phyloP scores from a whole-genome alignment of 2,329 filamentous ascomycete genomes.

The Knoxdaviesia capensis region DNA sequence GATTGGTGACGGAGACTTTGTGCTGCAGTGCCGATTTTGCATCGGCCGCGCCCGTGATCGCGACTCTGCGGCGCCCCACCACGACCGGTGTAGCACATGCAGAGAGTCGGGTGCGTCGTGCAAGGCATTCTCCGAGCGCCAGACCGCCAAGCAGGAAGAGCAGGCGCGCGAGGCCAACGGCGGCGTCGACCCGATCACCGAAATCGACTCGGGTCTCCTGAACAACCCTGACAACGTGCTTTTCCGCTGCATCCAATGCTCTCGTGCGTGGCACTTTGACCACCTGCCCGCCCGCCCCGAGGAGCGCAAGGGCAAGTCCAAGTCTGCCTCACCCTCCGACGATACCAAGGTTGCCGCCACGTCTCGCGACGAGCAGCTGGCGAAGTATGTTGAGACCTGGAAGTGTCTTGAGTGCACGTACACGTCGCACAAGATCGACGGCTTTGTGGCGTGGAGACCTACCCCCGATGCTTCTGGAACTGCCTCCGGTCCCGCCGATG shows the following conservation, averaged over 20 bases:
- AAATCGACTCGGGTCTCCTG: conserved; percentile 40
- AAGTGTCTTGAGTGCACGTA: conserved; percentile 59
- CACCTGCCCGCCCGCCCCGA: conserved; percentile 43
- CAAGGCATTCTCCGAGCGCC: conserved; percentile 49
- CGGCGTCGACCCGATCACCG: conserved; percentile 55
- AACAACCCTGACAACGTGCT: conserved; percentile 62
- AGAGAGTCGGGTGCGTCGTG: conserved; percentile 47
- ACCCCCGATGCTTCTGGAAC: conserved; percentile 6
- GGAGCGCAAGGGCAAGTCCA: too few species aligned
- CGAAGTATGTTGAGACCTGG: conserved; percentile 59
- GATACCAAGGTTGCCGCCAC: conserved; percentile 9
- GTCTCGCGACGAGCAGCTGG: conserved; percentile 39
- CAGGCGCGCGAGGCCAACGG: conserved; percentile 59
- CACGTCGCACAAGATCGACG: conserved; percentile 45
- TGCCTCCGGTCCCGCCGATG: not conserved
- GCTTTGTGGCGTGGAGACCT: conserved; percentile 80
- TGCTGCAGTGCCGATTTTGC: conserved; percentile 80
- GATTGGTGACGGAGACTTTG: conserved; percentile 52
- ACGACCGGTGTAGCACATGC: conserved; percentile 55
- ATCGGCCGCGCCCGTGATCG: conserved; percentile 48
- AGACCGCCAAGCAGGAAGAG: conserved; percentile 65
- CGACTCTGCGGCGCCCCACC: conserved; percentile 44
- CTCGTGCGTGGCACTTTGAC: conserved; percentile 62
- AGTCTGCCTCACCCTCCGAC: too few species aligned
- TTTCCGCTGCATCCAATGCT: conserved; percentile 65